Evolutionary conservation across 176 grass and related monocot species (phyloP).

Genomic region (Musa beccarii): DNA sequence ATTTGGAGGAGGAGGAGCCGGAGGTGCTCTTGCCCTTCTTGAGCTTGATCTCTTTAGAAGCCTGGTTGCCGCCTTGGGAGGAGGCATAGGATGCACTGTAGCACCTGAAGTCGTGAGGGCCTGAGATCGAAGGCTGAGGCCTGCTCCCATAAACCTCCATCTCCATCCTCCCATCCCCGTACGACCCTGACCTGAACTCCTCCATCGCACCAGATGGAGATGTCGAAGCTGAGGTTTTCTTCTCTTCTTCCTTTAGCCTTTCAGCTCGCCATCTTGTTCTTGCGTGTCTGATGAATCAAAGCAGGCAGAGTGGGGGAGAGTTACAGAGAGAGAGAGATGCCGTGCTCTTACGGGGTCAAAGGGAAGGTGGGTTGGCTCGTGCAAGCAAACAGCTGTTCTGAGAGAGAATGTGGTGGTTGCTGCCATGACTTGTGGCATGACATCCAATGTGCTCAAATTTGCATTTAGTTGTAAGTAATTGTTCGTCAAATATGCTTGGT

Average conservation of each 20-base stretch:
- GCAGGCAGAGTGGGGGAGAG: too few species aligned
- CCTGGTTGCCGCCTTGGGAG: slow-evolving; percentile 18
- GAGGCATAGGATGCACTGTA: slow-evolving; percentile 52
- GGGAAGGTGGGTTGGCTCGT: too few species aligned
- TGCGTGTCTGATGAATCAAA: too few species aligned
- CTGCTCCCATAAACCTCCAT: slow-evolving; percentile 9
- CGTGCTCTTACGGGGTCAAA: too few species aligned
- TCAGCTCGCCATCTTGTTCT: neutral
- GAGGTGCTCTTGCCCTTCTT: slow-evolving; percentile 24
- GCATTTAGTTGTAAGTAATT: too few species aligned
- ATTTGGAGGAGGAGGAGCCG: slow-evolving; percentile 34
- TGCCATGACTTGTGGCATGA: too few species aligned
- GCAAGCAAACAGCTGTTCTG: too few species aligned
- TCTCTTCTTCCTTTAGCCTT: neutral
- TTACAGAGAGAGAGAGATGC: too few species aligned
- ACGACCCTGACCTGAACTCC: slow-evolving; percentile 14
- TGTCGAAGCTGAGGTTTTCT: neutral
- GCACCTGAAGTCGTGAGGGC: slow-evolving; percentile 28
- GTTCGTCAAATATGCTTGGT: too few species aligned
- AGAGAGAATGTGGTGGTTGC: too few species aligned
- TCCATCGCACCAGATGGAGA: slow-evolving; percentile 2
- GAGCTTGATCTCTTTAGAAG: slow-evolving; percentile 4
- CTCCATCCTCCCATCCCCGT: slow-evolving; percentile 5
- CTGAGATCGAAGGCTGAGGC: neutral
- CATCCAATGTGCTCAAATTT: too few species aligned